Evolutionary conservation across 1,139 yeast species (phyloP).

Genomic region (Sugiyamaella xylanicola): DNA sequence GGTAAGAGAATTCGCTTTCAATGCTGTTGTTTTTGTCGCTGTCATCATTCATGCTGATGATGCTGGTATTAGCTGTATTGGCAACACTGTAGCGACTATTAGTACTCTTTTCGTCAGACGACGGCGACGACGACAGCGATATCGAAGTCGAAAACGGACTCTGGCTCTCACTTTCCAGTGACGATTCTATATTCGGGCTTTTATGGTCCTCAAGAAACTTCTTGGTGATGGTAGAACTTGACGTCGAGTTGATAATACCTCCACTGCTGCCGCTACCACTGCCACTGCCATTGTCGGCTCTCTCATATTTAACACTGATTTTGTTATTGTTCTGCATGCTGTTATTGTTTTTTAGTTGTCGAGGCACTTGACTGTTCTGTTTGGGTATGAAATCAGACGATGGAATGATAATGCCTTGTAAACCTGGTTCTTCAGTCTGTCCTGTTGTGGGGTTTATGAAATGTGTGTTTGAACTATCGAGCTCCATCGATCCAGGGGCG

Average conservation of each 20-base stretch:
- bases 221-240: not conserved
- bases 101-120: not conserved
- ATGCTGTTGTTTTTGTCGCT: not conserved
- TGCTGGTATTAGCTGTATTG: not conserved
- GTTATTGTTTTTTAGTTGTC: not conserved
- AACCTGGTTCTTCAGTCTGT: not conserved
- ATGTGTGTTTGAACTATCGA: not conserved
- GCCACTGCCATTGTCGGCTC: not conserved
- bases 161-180: not conserved
- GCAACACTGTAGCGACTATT: not conserved
- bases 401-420: slow-evolving; percentile 9
- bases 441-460: not conserved
- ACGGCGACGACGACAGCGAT: not conserved
- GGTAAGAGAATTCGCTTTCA: not conserved
- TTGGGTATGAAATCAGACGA: slow-evolving; percentile 6
- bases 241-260: slow-evolving; percentile 10
- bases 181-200: not conserved
- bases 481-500: slow-evolving; percentile 16
- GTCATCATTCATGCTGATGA: not conserved
- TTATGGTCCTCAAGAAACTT: not conserved
- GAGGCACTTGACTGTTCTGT: not conserved
- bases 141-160: not conserved
- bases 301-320: too few species aligned
- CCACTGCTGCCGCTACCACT: not conserved
- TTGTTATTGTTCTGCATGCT: too few species aligned